Conservation (phyloP, 257 asterid genomes). For the Sherardia arvensis region DNA sequence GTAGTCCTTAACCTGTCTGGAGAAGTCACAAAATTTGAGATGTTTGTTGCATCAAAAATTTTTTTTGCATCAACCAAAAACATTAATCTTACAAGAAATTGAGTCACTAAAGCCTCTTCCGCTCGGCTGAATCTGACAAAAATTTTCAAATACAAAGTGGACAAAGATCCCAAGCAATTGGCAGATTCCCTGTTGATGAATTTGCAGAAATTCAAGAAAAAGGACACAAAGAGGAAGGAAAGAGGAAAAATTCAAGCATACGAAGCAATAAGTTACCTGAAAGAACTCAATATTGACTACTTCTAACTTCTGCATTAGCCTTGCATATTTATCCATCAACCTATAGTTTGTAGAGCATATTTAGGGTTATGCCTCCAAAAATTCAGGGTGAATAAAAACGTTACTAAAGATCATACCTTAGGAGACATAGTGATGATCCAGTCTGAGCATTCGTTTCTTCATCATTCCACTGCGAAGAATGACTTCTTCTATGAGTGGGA, state of each 20-base stretch:
- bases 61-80: neutral
- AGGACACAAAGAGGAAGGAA: neutral
- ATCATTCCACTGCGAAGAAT: slow-evolving; percentile 42
- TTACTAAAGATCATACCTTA: slow-evolving; percentile 45
- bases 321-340: slow-evolving; percentile 94
- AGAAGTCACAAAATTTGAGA: neutral
- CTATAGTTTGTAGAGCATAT: slow-evolving; percentile 34
- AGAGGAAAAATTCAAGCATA: slow-evolving; percentile 5
- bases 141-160: slow-evolving; percentile 71
- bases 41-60: slow-evolving; percentile 6
- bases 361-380: slow-evolving; percentile 23
- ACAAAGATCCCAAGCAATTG: slow-evolving; percentile 92
- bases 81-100: slow-evolving; percentile 56
- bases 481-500: slow-evolving; percentile 46
- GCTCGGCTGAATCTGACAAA: slow-evolving; percentile 50
- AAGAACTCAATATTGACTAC: slow-evolving; percentile 82
- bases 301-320: slow-evolving; percentile 96
- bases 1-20: slow-evolving; percentile 85
- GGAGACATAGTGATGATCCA: slow-evolving; percentile 85
- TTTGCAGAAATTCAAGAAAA: slow-evolving; percentile 9
- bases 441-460: slow-evolving; percentile 72
- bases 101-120: slow-evolving; percentile 52
- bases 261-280: slow-evolving; percentile 42
- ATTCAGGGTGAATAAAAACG: neutral
- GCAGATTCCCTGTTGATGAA: slow-evolving; percentile 67